Conservation (phyloP, 1,284 basidiomycete species). For the Xanthoconium separans region DNA sequence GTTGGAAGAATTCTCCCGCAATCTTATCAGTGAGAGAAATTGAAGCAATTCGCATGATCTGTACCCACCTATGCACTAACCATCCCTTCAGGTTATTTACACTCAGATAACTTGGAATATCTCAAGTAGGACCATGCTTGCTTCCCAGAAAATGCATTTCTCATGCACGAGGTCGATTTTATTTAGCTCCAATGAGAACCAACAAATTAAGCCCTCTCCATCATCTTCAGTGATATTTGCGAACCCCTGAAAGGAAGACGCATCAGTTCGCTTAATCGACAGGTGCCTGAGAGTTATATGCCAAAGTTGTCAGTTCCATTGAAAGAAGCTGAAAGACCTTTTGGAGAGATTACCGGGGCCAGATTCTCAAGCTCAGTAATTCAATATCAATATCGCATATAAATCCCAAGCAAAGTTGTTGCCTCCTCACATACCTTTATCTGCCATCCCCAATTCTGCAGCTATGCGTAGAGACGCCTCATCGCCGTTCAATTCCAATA, state of each 20-base stretch:
- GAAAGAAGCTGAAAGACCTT: not conserved
- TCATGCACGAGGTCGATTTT: not conserved
- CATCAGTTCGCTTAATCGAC: not conserved
- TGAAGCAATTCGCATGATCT: not conserved
- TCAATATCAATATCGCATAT: conserved; percentile 6
- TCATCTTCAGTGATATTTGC: no score
- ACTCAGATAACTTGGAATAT: not conserved
- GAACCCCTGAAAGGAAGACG: not conserved
- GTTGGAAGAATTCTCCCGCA: not conserved
- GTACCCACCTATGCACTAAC: no score
- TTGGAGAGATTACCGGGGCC: not conserved
- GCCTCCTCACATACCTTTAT: not conserved
- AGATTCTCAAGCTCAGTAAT: conserved; percentile 10
- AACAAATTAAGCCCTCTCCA: not conserved
- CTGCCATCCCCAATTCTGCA: not conserved
- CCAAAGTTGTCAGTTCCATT: not conserved
- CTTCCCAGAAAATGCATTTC: not conserved
- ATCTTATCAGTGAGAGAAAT: conserved; percentile 10
- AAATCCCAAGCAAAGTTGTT: conserved; percentile 5
- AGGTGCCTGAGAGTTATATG: conserved; percentile 8
- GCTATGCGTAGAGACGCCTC: conserved; percentile 25
- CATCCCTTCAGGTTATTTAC: no score
- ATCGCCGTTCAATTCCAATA: conserved; percentile 26
- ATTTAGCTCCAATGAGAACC: conserved; percentile 9
- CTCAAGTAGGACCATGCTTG: not conserved